Evolutionary conservation across 2,329 filamentous ascomycete genomes (phyloP), one percentile per base, ranked within the genome.

Genomic region (Colletotrichum melonis): DNA sequence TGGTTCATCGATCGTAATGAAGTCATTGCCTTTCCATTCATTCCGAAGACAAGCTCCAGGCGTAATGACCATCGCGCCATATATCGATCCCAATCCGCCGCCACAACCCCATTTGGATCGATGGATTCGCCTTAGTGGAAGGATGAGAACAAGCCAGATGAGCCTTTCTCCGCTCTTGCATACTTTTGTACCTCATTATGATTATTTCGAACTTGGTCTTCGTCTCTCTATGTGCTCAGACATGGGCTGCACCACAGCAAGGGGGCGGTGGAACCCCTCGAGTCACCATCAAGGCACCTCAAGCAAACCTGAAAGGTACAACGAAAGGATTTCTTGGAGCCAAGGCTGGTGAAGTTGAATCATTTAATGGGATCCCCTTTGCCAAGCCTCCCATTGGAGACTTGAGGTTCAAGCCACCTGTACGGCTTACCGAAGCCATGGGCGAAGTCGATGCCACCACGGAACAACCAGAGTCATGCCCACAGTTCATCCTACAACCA

Each of bases 361-460:
- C 83, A 16, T 93, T 92, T 82, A 86, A 86, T 72, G 82, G 80
- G 28, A 81, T 92, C 8, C 90, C 89, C 0, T 92, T 88, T 77
- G 90, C 89, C 2, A 85, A 88, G 69, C 86, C 89, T 35, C 90
- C 90, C 0, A 80, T 88, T 24, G 87, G 86, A 0, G 79, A 86
- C 67, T 82, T 91, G 59, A 85, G 90, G 11, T 84, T 83, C 76
- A 78, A 80, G 52, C 80, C 84, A 0, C 80, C 82, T 1, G 85
- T 89, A 3, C 79, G 81, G 30, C 72, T 79, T 16, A 78, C 78
- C 54, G 72, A 72, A 9, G 68, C 75, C 1, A 76, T 80, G 22
- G 75, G 76, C 6, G 64, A 73, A 4, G 74, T 80, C 54, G 81
- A 86, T 38, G 90, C 87, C 0, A 89, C 86, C 0, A 84, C 82